Evolutionary conservation across 495 filamentous ascomycete genomes (phyloP).

Genomic region (Aspergillus nidulans): DNA sequence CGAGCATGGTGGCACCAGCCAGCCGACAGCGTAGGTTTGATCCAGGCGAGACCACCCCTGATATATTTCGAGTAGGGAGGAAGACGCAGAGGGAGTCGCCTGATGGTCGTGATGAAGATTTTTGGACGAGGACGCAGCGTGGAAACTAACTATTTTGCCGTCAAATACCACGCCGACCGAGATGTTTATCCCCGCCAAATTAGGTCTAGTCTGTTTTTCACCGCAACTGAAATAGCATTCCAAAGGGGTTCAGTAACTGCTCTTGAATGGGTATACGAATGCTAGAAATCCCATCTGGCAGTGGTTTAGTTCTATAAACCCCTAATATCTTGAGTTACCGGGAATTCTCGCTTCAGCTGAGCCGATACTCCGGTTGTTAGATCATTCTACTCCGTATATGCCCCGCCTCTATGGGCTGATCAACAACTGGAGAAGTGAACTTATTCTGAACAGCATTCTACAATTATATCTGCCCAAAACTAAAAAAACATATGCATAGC

Average conservation of each 20-base stretch:
- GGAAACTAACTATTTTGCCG: constrained; percentile 4
- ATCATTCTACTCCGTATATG: background rate
- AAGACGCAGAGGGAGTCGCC: background rate
- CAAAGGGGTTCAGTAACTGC: background rate
- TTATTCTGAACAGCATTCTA: background rate
- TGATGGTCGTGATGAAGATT: background rate
- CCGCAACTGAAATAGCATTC: constrained; percentile 7
- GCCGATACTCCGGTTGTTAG: background rate
- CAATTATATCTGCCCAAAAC: too few species aligned
- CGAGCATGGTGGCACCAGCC: constrained; percentile 38
- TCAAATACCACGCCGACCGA: background rate
- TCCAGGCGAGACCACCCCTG: background rate
- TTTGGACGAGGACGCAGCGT: background rate
- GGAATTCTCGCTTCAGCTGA: background rate
- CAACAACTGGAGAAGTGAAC: background rate
- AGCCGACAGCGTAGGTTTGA: constrained; percentile 8
- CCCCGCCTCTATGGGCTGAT: constrained; percentile 13
- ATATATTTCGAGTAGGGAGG: background rate
- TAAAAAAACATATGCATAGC: background rate
- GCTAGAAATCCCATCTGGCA: background rate
- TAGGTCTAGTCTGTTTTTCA: constrained; percentile 11
- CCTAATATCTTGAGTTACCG: background rate
- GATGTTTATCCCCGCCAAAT: constrained; percentile 16
- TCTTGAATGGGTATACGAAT: background rate
- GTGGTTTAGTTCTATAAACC: background rate